These are phyloP conservation scores for Erigeron canadensis DNA, from an alignment of 129 eudicot species.

Conservation along the genomic window DNA sequence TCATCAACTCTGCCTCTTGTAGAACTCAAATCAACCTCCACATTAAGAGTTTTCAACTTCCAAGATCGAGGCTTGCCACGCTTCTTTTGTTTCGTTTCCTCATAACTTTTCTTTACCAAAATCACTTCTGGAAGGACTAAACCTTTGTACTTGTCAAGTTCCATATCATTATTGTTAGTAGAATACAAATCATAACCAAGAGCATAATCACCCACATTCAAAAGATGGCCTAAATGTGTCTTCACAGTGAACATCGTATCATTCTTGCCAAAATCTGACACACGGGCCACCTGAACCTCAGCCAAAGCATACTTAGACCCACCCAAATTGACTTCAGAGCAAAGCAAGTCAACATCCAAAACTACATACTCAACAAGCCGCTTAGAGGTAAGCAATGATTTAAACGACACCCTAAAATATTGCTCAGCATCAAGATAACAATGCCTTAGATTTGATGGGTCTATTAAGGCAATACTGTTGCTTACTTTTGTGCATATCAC, in stretches of 20 bases:
- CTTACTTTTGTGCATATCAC: conserved; percentile 52
- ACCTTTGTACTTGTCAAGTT: conserved; percentile 57
- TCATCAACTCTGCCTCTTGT: too few relatives aligned
- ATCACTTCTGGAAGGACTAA: not conserved
- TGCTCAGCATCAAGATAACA: conserved; percentile 13
- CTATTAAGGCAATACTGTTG: conserved; percentile 31
- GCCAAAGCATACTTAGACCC: conserved; percentile 36
- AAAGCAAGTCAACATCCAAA: not conserved
- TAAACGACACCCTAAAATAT: conserved; percentile 5
- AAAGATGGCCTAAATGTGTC: conserved; percentile 56
- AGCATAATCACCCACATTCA: conserved; percentile 56
- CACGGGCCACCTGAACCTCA: conserved; percentile 63
- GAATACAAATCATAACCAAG: conserved; percentile 60
- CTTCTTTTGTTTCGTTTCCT: not conserved
- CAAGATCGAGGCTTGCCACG: not conserved
- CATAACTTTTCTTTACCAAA: not conserved
- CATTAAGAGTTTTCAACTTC: not conserved
- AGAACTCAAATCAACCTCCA: too few relatives aligned
- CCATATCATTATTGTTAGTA: conserved; percentile 51
- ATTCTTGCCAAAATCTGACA: conserved; percentile 65
- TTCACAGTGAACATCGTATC: conserved; percentile 38
- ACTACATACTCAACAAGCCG: conserved; percentile 18
- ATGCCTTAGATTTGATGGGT: conserved; percentile 15
- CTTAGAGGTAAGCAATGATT: conserved; percentile 12
- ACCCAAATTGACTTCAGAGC: conserved; percentile 1